Evolutionary conservation across 2,329 filamentous ascomycete genomes (phyloP).

Genomic region (Penicillium rolfsii): DNA sequence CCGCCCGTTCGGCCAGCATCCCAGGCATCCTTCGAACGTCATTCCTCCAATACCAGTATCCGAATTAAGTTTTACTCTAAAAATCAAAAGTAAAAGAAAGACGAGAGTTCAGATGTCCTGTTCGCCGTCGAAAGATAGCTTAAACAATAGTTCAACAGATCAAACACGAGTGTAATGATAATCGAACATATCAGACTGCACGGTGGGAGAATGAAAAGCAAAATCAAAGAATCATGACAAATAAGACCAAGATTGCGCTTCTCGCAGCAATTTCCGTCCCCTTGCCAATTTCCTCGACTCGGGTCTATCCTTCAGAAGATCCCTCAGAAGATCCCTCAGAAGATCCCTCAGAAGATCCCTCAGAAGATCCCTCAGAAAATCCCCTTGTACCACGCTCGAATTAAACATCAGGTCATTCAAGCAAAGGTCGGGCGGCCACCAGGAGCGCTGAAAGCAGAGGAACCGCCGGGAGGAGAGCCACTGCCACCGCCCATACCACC

Average conservation of each 20-base stretch:
- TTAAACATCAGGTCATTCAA: background rate
- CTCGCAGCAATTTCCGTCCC: background rate
- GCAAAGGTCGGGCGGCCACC: background rate
- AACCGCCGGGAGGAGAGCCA: slow-evolving; percentile 13
- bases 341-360: background rate
- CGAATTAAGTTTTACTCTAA: background rate
- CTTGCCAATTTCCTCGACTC: background rate
- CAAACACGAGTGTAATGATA: background rate
- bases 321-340: too few relatives aligned
- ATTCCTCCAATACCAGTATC: background rate
- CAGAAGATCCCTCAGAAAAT: too few relatives aligned
- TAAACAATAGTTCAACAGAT: background rate
- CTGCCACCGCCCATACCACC: slow-evolving; percentile 3
- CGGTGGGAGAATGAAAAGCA: background rate
- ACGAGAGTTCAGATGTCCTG: background rate
- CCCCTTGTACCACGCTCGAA: background rate
- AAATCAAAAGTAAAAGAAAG: background rate
- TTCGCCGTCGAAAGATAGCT: background rate
- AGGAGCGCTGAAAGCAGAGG: slow-evolving; percentile 8
- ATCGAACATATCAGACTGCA: background rate
- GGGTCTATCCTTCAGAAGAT: background rate
- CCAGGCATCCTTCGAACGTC: background rate
- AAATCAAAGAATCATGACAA: background rate
- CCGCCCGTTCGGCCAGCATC: background rate
- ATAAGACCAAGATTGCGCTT: background rate